These are phyloP conservation scores for Cicer judaicum DNA, from an alignment of 306 rosid genomes.

Conservation along the genomic window DNA sequence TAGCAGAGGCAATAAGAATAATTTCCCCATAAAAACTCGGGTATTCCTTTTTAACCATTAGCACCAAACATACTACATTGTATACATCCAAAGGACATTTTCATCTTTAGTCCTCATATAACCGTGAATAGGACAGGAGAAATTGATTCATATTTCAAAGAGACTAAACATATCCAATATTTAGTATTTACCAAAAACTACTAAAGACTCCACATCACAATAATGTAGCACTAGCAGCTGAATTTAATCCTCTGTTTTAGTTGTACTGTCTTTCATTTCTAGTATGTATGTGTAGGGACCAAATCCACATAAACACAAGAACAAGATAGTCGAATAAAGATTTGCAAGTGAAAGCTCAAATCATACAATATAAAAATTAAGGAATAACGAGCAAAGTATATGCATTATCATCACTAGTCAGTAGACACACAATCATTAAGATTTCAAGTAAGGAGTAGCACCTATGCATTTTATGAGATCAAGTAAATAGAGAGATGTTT, in stretches of 20 bases:
- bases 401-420: neutral
- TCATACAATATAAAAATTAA: neutral
- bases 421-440: neutral
- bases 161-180: neutral
- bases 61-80: neutral
- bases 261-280: neutral
- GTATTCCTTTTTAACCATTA: neutral
- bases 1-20: conserved; percentile 15
- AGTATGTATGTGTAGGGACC: neutral
- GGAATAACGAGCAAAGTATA: neutral
- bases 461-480: neutral
- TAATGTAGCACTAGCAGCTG: neutral
- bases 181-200: neutral
- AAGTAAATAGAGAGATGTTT: conserved; percentile 32
- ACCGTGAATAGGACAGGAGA: neutral
- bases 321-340: conserved; percentile 1
- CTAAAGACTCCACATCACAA: neutral
- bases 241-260: neutral
- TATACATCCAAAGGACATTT: neutral
- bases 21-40: neutral
- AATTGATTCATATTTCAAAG: conserved; percentile 9
- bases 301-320: neutral
- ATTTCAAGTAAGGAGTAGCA: conserved; percentile 2
- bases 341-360: conserved; percentile 4
- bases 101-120: neutral